Conservation (phyloP, 164 flowering plant genomes). For the Kingdonia uniflora region DNA sequence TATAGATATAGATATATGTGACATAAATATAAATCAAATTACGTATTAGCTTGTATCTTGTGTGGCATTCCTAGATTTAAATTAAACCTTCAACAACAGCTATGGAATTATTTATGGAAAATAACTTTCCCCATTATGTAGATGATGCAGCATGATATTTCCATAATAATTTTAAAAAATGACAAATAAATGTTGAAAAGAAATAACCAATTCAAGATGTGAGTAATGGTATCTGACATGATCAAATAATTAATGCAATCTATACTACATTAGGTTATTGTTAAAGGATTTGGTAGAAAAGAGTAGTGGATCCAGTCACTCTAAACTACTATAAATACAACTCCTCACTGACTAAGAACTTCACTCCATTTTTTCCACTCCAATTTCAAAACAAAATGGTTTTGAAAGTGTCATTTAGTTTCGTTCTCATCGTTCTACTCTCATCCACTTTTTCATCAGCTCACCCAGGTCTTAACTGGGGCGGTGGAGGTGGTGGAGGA, state of each 20-base stretch:
- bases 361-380: slow-evolving; percentile 1
- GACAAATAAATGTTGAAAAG: no score
- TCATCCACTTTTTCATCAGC: slow-evolving; percentile 33
- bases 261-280: slow-evolving; percentile 8
- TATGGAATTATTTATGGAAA: no score
- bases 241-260: neutral
- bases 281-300: slow-evolving; percentile 27
- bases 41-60: no score
- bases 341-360: neutral
- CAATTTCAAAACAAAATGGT: slow-evolving; percentile 18
- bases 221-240: no score
- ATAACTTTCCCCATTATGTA: no score
- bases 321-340: slow-evolving; percentile 15
- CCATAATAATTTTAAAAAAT: no score
- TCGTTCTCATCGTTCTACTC: slow-evolving; percentile 18
- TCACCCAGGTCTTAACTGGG: slow-evolving; percentile 47
- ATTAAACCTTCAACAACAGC: no score
- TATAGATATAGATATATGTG: no score
- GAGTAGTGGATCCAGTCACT: slow-evolving; percentile 1
- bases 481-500: slow-evolving; percentile 12
- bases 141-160: no score
- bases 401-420: slow-evolving; percentile 10
- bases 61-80: no score
- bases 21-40: no score
- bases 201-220: no score